phyloP scores from a whole-genome alignment of 202 grass and related monocot genomes.

The Setaria italica region DNA sequence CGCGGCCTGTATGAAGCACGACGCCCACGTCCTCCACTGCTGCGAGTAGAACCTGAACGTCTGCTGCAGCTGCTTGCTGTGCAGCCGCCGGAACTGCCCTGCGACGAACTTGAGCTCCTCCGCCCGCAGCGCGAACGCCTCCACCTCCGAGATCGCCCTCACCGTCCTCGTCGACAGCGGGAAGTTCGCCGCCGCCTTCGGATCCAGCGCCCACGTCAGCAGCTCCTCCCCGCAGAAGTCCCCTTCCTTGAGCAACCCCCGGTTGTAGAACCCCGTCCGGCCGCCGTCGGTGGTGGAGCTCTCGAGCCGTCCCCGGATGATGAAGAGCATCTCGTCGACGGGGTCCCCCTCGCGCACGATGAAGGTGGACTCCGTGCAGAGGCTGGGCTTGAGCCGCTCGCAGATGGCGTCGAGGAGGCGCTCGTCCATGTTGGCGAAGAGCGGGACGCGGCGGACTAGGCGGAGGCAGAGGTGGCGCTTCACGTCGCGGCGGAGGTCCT shows the following conservation, averaged over 20 bases:
- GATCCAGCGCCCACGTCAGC: slow-evolving; percentile 73
- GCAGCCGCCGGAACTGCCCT: slow-evolving; percentile 65
- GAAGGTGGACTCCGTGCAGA: slow-evolving; percentile 75
- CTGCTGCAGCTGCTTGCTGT: slow-evolving; percentile 84
- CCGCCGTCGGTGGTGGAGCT: slow-evolving; percentile 78
- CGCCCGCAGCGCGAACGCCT: slow-evolving; percentile 66
- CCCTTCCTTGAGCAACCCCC: slow-evolving; percentile 55
- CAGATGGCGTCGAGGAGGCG: slow-evolving; percentile 79
- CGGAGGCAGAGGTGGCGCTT: slow-evolving; percentile 80
- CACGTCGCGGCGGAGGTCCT: slow-evolving; percentile 75
- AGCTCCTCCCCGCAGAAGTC: slow-evolving; percentile 83
- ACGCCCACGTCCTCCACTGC: slow-evolving; percentile 80
- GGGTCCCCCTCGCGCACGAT: slow-evolving; percentile 69
- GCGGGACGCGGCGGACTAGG: slow-evolving; percentile 68
- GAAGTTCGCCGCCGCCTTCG: slow-evolving; percentile 61
- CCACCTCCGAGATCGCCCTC: slow-evolving; percentile 61
- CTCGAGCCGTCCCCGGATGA: slow-evolving; percentile 66
- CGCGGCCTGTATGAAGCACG: slow-evolving; percentile 71
- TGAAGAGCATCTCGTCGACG: slow-evolving; percentile 88
- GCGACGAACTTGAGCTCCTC: slow-evolving; percentile 84
- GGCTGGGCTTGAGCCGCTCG: slow-evolving; percentile 68
- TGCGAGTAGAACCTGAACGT: slow-evolving; percentile 87
- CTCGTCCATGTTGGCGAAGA: slow-evolving; percentile 88
- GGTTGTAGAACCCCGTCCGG: slow-evolving; percentile 66
- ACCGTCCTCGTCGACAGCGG: slow-evolving; percentile 75